Conservation (phyloP, 2,329 filamentous ascomycete genomes). For the Colletotrichum endophyticum region DNA sequence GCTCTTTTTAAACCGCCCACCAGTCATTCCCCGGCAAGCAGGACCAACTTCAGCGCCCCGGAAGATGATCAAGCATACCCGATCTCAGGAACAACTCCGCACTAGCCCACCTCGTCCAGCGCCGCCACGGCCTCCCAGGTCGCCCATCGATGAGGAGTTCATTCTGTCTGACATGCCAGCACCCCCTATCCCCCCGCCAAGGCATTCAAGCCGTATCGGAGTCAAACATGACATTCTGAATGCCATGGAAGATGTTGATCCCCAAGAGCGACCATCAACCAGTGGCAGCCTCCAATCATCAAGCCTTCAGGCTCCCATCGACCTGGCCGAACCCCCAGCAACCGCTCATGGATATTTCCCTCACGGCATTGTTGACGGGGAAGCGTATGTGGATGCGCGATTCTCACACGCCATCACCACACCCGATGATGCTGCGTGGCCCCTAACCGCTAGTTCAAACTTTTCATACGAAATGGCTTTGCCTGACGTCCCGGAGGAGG, state of each 20-base stretch:
- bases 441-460: conserved; percentile 41
- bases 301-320: conserved; percentile 37
- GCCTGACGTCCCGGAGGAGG: conserved; percentile 67
- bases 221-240: conserved; percentile 48
- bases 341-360: conserved; percentile 6
- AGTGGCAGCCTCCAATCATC: conserved; percentile 51
- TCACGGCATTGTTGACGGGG: conserved; percentile 22
- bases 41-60: conserved; percentile 26
- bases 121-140: conserved; percentile 50
- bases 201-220: conserved; percentile 60
- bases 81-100: conserved; percentile 56
- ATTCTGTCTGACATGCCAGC: conserved; percentile 28
- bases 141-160: conserved; percentile 38
- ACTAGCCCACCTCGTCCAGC: conserved; percentile 47
- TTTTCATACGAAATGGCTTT: conserved; percentile 48
- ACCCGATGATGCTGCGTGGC: conserved; percentile 48
- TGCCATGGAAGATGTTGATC: conserved; percentile 30
- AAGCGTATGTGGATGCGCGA: conserved; percentile 26
- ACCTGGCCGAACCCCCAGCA: conserved; percentile 23
- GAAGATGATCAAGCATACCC: conserved; percentile 45
- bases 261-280: conserved; percentile 47
- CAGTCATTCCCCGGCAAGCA: background rate
- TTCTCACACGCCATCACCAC: conserved; percentile 47
- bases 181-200: conserved; percentile 53
- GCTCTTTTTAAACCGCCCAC: background rate